Evolutionary conservation across 2,329 filamentous ascomycete genomes (phyloP), one percentile per base, ranked within the genome.

Genomic region (Xylaria sp.): DNA sequence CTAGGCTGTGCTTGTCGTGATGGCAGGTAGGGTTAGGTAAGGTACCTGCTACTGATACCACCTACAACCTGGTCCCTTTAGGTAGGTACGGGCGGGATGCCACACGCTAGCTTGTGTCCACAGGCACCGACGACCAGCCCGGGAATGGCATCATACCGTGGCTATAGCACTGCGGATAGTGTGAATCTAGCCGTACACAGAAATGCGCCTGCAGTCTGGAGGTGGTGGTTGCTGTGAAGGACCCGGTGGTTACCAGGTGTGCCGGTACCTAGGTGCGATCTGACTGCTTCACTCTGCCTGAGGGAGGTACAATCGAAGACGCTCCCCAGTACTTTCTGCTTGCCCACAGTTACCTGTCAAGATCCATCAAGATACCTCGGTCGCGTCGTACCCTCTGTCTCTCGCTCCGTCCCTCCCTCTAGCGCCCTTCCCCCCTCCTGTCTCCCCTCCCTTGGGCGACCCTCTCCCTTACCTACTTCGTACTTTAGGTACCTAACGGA

Each of bases 71-170:
- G 23, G 23, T 30, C 23, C 23, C 1, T 60, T 52, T 2, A 61
- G n/a, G 7, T 48, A 57, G 5, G 59, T 58, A 10, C 61, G 47
- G 23, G 11, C 37, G 11, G 37, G 37, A 42, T 42, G 37, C 37
- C 37, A 13, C 11, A 42, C 37, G 37, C 37, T 42, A 42, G 37
- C 37, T 42, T 42, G 37, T 42, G 37, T 42, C 37, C 37, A 42
- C 37, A 42, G 11, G 37, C 37, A 42, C 9, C 37, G 37, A 11
- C 37, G 37, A 30, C 23, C 23, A 30, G 23, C 23, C 23, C 23
- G 23, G 23, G 23, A 30, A 30, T 30, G 37, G 37, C 11, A 42
- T 42, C 37, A 10, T 42, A 42, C 37, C 11, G 11, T 42, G 37
- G 37, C 37, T 42, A 30, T 30, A 30, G 23, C 23, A 30, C 23